A percentile compares a stretch with the other conserved stretches of the same genome.
Conservation (phyloP, 768 basidiomycete species). For the Coprinellus aureogranulatus region DNA sequence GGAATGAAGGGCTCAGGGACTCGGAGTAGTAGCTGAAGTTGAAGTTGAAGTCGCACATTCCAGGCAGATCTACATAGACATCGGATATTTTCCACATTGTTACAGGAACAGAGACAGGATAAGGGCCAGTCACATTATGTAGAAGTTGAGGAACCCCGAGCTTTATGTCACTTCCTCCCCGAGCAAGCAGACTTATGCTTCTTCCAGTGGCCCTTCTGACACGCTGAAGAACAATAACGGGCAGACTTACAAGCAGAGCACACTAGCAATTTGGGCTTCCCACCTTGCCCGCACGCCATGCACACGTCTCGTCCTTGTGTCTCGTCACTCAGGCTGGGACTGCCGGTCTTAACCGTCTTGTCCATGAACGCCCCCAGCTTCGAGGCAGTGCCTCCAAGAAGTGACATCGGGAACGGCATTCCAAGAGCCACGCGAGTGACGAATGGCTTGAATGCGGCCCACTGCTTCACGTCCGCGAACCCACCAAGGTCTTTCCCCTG, state of each 20-base stretch:
- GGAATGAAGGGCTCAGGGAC: no score
- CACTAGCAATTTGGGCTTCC: conserved; percentile 23
- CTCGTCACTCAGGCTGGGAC: no score
- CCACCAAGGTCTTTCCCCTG: conserved; percentile 42
- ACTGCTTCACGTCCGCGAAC: conserved; percentile 19
- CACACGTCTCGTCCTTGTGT: conserved; percentile 4
- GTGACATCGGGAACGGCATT: conserved; percentile 51
- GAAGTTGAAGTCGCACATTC: no score
- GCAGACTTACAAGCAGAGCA: conserved; percentile 38
- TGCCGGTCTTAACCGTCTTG: neutral
- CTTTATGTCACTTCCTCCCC: no score
- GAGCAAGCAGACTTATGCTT: conserved; percentile 37
- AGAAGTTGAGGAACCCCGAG: no score
- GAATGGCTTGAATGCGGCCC: conserved; percentile 39
- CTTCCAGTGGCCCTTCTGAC: conserved; percentile 49
- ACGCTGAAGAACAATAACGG: conserved; percentile 42
- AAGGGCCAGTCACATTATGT: no score
- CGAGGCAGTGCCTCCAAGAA: conserved; percentile 31
- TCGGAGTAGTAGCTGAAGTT: no score
- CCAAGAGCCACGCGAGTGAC: conserved; percentile 49
- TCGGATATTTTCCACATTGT: no score
- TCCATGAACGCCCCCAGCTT: neutral
- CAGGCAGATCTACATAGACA: no score
- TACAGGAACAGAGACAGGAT: no score
- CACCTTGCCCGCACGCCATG: conserved; percentile 14